phyloP scores from a whole-genome alignment of 805 yeast species.

The Kuraishia capsulata region DNA sequence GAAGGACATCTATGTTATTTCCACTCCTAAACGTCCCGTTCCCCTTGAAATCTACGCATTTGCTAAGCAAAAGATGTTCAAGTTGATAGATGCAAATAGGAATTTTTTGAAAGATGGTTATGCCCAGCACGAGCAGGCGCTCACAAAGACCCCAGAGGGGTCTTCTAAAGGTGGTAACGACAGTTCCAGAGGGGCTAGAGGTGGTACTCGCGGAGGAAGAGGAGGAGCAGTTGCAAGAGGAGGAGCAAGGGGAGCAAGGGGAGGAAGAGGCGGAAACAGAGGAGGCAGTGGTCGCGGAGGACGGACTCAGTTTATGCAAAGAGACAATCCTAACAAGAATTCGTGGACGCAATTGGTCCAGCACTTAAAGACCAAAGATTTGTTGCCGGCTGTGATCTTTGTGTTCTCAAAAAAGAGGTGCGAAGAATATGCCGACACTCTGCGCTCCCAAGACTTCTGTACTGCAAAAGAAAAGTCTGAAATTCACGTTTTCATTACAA shows the following conservation, averaged over 20 bases:
- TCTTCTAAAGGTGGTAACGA: constrained; percentile 19
- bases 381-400: constrained; percentile 89
- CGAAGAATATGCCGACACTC: constrained; percentile 82
- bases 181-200: constrained; percentile 25
- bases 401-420: constrained; percentile 92
- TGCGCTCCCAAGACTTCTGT: constrained; percentile 70
- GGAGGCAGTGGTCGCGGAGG: constrained; percentile 14
- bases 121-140: constrained; percentile 43
- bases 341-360: constrained; percentile 73
- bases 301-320: constrained; percentile 25
- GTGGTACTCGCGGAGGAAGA: constrained; percentile 19
- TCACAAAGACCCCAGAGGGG: constrained; percentile 29
- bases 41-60: constrained; percentile 83
- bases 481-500: constrained; percentile 87
- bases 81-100: constrained; percentile 67
- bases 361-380: constrained; percentile 50
- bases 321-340: constrained; percentile 68
- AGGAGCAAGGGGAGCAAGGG: constrained; percentile 8
- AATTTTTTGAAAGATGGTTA: constrained; percentile 60
- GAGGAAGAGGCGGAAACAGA: constrained; percentile 5
- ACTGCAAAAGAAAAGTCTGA: constrained; percentile 81
- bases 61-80: constrained; percentile 68
- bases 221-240: constrained; percentile 14
- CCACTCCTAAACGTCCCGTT: constrained; percentile 94
- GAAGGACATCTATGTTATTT: constrained; percentile 91